Conservation (phyloP, 1,284 basidiomycete genomes). For the Bothia castanella region DNA sequence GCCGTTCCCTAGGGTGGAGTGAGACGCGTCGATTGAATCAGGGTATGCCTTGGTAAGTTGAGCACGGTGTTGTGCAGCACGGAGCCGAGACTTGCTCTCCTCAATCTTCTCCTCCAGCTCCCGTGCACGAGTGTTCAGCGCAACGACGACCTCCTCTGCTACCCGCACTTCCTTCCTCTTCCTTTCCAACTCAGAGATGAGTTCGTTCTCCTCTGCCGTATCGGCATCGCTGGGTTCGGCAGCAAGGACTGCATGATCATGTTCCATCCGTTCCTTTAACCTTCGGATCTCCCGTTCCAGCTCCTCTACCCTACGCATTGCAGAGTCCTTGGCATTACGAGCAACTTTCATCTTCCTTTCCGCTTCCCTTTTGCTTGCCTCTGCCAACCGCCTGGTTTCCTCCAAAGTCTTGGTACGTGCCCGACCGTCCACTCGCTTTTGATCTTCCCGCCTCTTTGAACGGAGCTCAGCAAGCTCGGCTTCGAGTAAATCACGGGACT, state of each 20-base stretch:
- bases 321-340: conserved; percentile 61
- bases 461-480: conserved; percentile 72
- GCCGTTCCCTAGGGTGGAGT: conserved; percentile 8
- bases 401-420: conserved; percentile 79
- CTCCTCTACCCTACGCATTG: conserved; percentile 60
- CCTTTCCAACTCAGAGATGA: conserved; percentile 51
- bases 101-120: conserved; percentile 58
- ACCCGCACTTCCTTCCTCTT: conserved; percentile 65
- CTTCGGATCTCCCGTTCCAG: conserved; percentile 67
- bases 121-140: conserved; percentile 51
- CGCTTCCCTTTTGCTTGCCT: conserved; percentile 74
- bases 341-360: conserved; percentile 82
- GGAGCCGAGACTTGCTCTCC: conserved; percentile 52
- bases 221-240: conserved; percentile 41
- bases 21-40: conserved; percentile 15
- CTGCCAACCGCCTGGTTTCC: conserved; percentile 82
- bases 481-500: conserved; percentile 66
- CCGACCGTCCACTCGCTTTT: conserved; percentile 73
- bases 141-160: conserved; percentile 63
- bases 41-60: conserved; percentile 42
- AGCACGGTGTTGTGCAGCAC: conserved; percentile 47
- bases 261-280: conserved; percentile 50
- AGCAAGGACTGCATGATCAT: conserved; percentile 52
- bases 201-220: conserved; percentile 45
- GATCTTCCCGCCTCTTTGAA: conserved; percentile 75